Percentiles rank a stretch among this genome's conserved stretches.
phyloP scores from a whole-genome alignment of 2,329 filamentous ascomycete genomes.

The Epichloe sylvatica region DNA sequence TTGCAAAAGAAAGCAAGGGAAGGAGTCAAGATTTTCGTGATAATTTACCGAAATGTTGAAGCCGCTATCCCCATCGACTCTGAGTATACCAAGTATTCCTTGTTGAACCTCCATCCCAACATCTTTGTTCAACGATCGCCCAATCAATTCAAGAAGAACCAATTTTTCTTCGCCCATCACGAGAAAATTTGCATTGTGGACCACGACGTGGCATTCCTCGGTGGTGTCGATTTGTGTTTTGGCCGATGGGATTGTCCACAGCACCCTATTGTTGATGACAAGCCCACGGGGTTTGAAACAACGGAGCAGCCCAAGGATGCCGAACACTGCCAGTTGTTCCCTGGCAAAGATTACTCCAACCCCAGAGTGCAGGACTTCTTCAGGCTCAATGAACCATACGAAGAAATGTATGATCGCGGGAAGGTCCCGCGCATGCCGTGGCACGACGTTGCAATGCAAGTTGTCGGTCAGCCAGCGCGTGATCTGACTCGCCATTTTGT shows the following conservation, averaged over 20 bases:
- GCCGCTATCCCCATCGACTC: constrained; percentile 95
- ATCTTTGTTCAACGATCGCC: constrained; percentile 92
- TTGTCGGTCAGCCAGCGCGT: constrained; percentile 87
- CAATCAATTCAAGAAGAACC: constrained; percentile 96
- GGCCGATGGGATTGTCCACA: constrained; percentile 95
- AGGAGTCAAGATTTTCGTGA: constrained; percentile 94
- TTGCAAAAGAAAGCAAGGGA: constrained; percentile 88
- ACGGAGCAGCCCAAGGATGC: constrained; percentile 65
- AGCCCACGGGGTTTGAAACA: constrained; percentile 83
- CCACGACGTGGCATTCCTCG: constrained; percentile 88
- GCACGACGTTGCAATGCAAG: constrained; percentile 97
- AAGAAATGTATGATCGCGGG: constrained; percentile 94
- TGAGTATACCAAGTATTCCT: constrained; percentile 91
- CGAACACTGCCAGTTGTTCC: constrained; percentile 90
- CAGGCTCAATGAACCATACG: constrained; percentile 82
- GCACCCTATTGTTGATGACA: constrained; percentile 82
- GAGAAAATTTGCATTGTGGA: constrained; percentile 97
- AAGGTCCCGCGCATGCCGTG: constrained; percentile 90
- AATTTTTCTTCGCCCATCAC: constrained; percentile 98
- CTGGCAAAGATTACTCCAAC: constrained; percentile 97
- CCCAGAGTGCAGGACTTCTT: constrained; percentile 93
- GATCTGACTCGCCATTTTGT: constrained; percentile 94
- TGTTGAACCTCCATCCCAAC: constrained; percentile 90
- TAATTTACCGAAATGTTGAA: constrained; percentile 95
- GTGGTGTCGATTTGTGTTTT: constrained; percentile 92